Evolutionary conservation across 257 asterid genomes (phyloP), one percentile per base, ranked within the genome.

Genomic region (Ilex aquifolium): DNA sequence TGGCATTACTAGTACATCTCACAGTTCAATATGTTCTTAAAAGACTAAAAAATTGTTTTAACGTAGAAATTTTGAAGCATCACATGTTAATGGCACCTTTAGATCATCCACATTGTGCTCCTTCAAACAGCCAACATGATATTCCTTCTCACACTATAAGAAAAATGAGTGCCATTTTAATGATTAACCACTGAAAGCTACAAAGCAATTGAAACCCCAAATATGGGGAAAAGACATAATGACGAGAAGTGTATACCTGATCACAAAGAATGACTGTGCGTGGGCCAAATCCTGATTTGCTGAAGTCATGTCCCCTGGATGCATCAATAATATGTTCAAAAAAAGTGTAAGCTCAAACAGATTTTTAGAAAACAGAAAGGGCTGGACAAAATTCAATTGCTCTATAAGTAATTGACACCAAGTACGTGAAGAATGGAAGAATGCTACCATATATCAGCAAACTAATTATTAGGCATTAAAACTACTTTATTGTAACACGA

Each of bases 221-320:
- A 52, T 27, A 39, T 7, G 49, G 27, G 49, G 27, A 17, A 13
- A 44, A 17, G 36, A 13, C 16, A 40, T 2, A 61, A 51, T 31
- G 56, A 42, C 56, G 13, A 44, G 0, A 49, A 53, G 30, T 7
- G 15, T 10, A 16, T 79, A 90, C 97, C 95, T 93, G 97, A 71
- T 90, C 99, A 52, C 99, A 93, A 14, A 90, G 80, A 59, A 93
- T 87, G 60, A 93, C 95, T 42, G 99, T 93, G 15, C 67, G 79
- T 49, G 74, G 88, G 17, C 78, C 79, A 66, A 93, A 90, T 40
- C 59, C 88, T 16, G 78, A 72, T 61, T 61, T 79, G 76, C 81
- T 79, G 73, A 93, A 90, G 65, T 80, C 86, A 70, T 80, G 85
- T 44, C 77, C 76, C 83, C 99, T 90, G 79, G 82, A 75, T 46